Conservation (phyloP, 2,329 filamentous ascomycete species). For the Colletotrichum lentis region DNA sequence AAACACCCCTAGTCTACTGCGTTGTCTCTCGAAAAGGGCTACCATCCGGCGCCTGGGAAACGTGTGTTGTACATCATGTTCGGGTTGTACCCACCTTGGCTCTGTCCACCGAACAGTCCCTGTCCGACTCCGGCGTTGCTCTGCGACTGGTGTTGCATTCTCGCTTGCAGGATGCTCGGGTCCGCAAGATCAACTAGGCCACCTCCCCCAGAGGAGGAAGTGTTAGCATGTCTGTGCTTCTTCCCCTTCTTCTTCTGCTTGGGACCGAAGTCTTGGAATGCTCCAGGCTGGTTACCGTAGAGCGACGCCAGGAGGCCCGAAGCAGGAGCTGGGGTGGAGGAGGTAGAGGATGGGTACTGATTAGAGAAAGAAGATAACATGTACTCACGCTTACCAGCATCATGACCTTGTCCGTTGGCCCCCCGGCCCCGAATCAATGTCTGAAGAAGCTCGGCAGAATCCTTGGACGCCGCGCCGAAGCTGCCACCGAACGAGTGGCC, state of each 20-base stretch:
- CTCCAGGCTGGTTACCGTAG: slow-evolving; percentile 85
- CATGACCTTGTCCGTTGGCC: slow-evolving; percentile 76
- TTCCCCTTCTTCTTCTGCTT: slow-evolving; percentile 99
- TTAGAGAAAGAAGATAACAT: slow-evolving; percentile 92
- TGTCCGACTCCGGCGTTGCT: slow-evolving; percentile 85
- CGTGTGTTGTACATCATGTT: slow-evolving; percentile 77
- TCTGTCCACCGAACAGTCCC: slow-evolving; percentile 87
- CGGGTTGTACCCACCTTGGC: slow-evolving; percentile 94
- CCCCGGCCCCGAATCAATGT: slow-evolving; percentile 79
- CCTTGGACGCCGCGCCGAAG: slow-evolving; percentile 75
- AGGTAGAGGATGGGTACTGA: slow-evolving; percentile 83
- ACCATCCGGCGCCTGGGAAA: slow-evolving; percentile 41
- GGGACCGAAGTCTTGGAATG: slow-evolving; percentile 89
- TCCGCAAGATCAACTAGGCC: slow-evolving; percentile 99
- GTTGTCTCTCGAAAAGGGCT: slow-evolving; percentile 10
- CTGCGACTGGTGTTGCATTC: slow-evolving; percentile 88
- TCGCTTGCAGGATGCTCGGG: slow-evolving; percentile 98
- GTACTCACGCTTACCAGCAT: slow-evolving; percentile 98
- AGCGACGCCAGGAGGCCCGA: slow-evolving; percentile 90
- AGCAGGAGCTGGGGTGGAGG: slow-evolving; percentile 86
- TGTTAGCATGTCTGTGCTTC: slow-evolving; percentile 99
- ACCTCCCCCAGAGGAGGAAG: slow-evolving; percentile 99
- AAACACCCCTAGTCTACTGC: slow-evolving; percentile 25
- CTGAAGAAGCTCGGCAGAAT: slow-evolving; percentile 78
- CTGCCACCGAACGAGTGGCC: slow-evolving; percentile 81